Evolutionary conservation across 495 filamentous ascomycete species (phyloP).

Genomic region (Glarea lozoyensis): DNA sequence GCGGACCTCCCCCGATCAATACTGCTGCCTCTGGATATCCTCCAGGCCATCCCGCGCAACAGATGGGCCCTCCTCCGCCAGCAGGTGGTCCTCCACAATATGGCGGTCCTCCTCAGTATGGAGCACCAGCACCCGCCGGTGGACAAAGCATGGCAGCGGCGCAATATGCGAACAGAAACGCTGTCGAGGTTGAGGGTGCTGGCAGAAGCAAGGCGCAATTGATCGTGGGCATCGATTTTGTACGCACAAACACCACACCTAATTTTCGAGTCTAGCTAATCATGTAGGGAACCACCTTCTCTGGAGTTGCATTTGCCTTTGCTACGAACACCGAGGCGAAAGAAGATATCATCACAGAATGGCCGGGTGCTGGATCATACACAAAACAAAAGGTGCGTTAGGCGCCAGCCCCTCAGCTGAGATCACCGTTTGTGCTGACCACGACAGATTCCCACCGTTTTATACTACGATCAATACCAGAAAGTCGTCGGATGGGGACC

Average conservation of each 20-base stretch:
- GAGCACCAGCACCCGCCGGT: slow-evolving; percentile 12
- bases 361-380: slow-evolving; percentile 66
- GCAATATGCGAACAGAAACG: slow-evolving; percentile 36
- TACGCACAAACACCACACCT: slow-evolving; percentile 30
- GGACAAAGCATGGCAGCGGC: slow-evolving; percentile 31
- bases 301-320: slow-evolving; percentile 66
- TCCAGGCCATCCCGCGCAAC: slow-evolving; percentile 38
- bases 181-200: slow-evolving; percentile 79
- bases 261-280: slow-evolving; percentile 2
- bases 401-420: not conserved
- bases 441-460: slow-evolving; percentile 60
- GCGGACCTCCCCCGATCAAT: slow-evolving; percentile 66
- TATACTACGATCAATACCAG: slow-evolving; percentile 71
- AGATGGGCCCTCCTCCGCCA: slow-evolving; percentile 39
- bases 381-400: slow-evolving; percentile 62
- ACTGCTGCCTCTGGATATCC: slow-evolving; percentile 47
- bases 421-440: slow-evolving; percentile 12
- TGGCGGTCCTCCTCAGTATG: slow-evolving; percentile 17
- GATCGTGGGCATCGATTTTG: slow-evolving; percentile 76
- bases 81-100: slow-evolving; percentile 17
- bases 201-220: slow-evolving; percentile 73
- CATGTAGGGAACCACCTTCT: slow-evolving; percentile 62
- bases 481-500: slow-evolving; percentile 72
- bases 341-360: slow-evolving; percentile 72
- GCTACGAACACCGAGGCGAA: slow-evolving; percentile 70